Evolutionary conservation across 352 stramenopile species (phyloP).

Genomic region (Globisporangium canariense): DNA sequence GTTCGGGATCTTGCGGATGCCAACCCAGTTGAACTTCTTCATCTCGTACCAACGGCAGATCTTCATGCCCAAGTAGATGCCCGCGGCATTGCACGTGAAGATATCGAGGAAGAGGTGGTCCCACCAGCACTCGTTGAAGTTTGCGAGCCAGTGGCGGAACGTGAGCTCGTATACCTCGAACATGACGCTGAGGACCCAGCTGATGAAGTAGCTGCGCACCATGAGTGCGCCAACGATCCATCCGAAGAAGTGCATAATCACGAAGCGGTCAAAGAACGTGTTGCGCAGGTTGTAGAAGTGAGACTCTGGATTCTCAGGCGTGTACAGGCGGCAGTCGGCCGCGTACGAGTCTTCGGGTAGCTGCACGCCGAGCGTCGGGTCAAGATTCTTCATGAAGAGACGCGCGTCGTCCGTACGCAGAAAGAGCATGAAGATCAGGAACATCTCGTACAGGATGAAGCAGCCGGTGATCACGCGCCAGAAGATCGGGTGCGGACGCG

Average conservation of each 20-base stretch:
- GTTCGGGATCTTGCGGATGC: slow-evolving; percentile 83
- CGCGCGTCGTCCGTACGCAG: slow-evolving; percentile 76
- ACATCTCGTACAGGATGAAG: slow-evolving; percentile 92
- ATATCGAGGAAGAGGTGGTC: slow-evolving; percentile 93
- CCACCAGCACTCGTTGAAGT: slow-evolving; percentile 97
- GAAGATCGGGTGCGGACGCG: slow-evolving; percentile 87
- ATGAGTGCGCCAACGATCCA: slow-evolving; percentile 88
- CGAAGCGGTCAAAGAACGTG: slow-evolving; percentile 85
- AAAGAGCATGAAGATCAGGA: slow-evolving; percentile 86
- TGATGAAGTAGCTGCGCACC: slow-evolving; percentile 82
- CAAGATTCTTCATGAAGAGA: slow-evolving; percentile 82
- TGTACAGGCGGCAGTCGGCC: slow-evolving; percentile 83
- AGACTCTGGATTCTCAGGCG: slow-evolving; percentile 80
- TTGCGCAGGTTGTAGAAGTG: slow-evolving; percentile 73
- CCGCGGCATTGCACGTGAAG: slow-evolving; percentile 91
- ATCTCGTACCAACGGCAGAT: slow-evolving; percentile 87
- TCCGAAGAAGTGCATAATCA: slow-evolving; percentile 89
- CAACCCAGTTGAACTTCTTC: slow-evolving; percentile 88
- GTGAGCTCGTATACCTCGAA: slow-evolving; percentile 87
- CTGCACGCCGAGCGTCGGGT: slow-evolving; percentile 68
- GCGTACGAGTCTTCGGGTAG: slow-evolving; percentile 82
- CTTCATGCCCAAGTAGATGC: slow-evolving; percentile 89
- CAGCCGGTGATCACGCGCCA: slow-evolving; percentile 89
- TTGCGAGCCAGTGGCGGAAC: slow-evolving; percentile 89
- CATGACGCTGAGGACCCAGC: slow-evolving; percentile 80